Percentiles rank a stretch among this genome's conserved stretches.
These are phyloP conservation scores for Gnetum montanum DNA, from an alignment of 75 land plant genomes.

Conservation along the genomic window DNA sequence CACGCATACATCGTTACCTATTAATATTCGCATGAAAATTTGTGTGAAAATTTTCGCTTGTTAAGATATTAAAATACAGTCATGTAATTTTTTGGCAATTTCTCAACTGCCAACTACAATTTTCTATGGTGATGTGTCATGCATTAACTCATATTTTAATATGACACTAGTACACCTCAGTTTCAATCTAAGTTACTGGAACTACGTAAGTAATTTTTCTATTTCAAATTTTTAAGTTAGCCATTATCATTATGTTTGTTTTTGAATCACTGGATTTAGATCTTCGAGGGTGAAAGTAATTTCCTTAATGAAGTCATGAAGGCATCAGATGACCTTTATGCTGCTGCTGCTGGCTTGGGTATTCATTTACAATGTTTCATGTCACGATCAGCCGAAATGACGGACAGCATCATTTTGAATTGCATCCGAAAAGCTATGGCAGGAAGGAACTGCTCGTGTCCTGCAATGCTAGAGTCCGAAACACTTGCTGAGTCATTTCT, in stretches of 20 bases:
- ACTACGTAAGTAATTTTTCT: neutral
- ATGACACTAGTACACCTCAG: no score
- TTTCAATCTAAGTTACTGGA: no score
- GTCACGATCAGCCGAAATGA: constrained; percentile 40
- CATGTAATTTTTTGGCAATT: neutral
- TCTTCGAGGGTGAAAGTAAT: constrained; percentile 72
- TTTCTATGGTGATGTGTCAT: neutral
- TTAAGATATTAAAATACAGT: neutral
- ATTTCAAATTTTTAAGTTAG: neutral
- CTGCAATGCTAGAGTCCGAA: constrained; percentile 66
- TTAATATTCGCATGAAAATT: no score
- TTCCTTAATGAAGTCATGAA: constrained; percentile 50
- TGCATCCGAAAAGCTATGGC: constrained; percentile 31
- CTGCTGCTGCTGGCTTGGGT: constrained; percentile 66
- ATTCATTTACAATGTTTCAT: constrained; percentile 69
- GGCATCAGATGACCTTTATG: constrained; percentile 61
- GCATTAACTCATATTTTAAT: neutral
- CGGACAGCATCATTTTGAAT: constrained; percentile 51
- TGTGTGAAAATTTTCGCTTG: no score
- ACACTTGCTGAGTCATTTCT: constrained; percentile 76
- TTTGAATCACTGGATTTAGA: constrained; percentile 27
- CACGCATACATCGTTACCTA: no score
- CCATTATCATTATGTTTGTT: no score
- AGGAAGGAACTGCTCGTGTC: constrained; percentile 20
- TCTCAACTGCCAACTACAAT: neutral